A percentile compares a stretch with the other conserved stretches of the same genome.
Evolutionary conservation across 345 rosid species (phyloP).

Genomic region (Salix viminalis): DNA sequence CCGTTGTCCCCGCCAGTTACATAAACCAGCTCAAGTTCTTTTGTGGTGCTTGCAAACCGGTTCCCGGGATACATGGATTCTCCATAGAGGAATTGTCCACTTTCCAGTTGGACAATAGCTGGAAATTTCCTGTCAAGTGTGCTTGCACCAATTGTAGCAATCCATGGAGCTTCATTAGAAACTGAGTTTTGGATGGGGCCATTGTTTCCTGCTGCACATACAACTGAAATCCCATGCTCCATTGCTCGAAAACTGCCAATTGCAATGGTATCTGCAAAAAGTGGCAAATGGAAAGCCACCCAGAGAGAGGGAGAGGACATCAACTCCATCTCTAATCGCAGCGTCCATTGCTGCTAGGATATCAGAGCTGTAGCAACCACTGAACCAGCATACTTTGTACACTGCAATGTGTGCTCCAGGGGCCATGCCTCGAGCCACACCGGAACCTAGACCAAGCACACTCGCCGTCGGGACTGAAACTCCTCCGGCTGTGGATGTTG

Average conservation of each 20-base stretch:
- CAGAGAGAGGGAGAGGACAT: slow-evolving; percentile 77
- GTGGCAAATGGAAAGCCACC: slow-evolving; percentile 86
- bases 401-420: slow-evolving; percentile 78
- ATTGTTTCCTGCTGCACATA: slow-evolving; percentile 89
- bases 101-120: slow-evolving; percentile 54
- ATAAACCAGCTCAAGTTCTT: slow-evolving; percentile 64
- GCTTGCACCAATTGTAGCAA: slow-evolving; percentile 81
- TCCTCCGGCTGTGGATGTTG: slow-evolving; percentile 86
- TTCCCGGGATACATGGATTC: slow-evolving; percentile 76
- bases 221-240: slow-evolving; percentile 72
- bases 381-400: slow-evolving; percentile 88
- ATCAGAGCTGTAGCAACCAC: slow-evolving; percentile 85
- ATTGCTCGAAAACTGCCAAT: slow-evolving; percentile 85
- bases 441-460: slow-evolving; percentile 70
- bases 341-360: slow-evolving; percentile 81
- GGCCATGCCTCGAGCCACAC: slow-evolving; percentile 84
- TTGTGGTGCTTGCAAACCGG: slow-evolving; percentile 23
- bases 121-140: slow-evolving; percentile 83
- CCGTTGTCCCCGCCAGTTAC: slow-evolving; percentile 52
- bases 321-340: slow-evolving; percentile 75
- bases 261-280: slow-evolving; percentile 76
- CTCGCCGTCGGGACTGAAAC: slow-evolving; percentile 58
- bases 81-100: slow-evolving; percentile 60
- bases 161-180: slow-evolving; percentile 91
- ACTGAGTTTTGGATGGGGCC: slow-evolving; percentile 78